Evolutionary conservation across 192 early-diverging fungal genomes (phyloP).

Genomic region (Backusella sp.): DNA sequence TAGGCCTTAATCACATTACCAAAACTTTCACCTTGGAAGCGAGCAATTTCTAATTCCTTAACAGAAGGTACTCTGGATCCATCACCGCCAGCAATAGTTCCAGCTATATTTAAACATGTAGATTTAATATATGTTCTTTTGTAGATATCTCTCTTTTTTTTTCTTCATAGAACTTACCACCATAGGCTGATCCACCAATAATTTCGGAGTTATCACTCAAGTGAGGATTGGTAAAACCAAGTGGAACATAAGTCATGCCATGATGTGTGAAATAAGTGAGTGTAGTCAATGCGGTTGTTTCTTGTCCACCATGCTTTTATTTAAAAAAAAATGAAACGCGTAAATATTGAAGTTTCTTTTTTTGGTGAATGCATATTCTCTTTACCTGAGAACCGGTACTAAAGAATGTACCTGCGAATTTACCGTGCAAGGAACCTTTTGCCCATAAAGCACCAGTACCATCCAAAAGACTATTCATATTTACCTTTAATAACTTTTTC

Average conservation of each 20-base stretch:
- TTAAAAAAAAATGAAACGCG: background rate
- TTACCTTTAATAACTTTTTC: background rate
- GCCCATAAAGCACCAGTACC: slow-evolving; percentile 46
- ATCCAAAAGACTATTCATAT: slow-evolving; percentile 30
- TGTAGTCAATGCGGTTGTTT: slow-evolving; percentile 40
- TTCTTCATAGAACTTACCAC: slow-evolving; percentile 32
- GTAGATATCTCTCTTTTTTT: background rate
- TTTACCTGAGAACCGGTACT: slow-evolving; percentile 27
- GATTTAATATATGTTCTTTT: background rate
- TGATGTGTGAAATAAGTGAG: slow-evolving; percentile 45
- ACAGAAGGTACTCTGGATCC: slow-evolving; percentile 3
- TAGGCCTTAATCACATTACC: slow-evolving; percentile 13
- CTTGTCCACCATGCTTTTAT: slow-evolving; percentile 41
- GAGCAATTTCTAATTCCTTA: slow-evolving; percentile 24
- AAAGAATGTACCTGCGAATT: slow-evolving; percentile 42
- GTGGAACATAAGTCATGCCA: slow-evolving; percentile 52
- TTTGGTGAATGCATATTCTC: background rate
- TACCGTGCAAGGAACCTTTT: slow-evolving; percentile 37
- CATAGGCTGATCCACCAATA: slow-evolving; percentile 53
- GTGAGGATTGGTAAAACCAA: slow-evolving; percentile 33
- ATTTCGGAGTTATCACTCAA: slow-evolving; percentile 46
- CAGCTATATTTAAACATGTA: slow-evolving; percentile 21
- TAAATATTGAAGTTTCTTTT: background rate
- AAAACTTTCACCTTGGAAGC: slow-evolving; percentile 25
- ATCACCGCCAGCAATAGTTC: slow-evolving; percentile 22